Percentiles rank a stretch among this genome's conserved stretches.
Conservation (phyloP, 2,329 filamentous ascomycete species). For the Monilinia fructicola region DNA sequence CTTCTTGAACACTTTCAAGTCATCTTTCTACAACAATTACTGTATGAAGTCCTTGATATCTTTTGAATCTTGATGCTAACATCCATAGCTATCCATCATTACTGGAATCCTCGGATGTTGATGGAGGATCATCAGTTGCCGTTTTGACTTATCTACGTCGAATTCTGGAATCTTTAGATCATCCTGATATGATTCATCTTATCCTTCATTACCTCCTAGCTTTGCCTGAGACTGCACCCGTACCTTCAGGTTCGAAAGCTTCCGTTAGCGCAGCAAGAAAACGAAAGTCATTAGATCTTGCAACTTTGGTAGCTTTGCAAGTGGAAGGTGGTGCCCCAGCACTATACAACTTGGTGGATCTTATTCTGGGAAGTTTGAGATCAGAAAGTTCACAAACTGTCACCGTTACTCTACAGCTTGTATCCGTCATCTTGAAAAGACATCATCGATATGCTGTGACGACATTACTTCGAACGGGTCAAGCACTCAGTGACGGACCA, state of each 20-base stretch:
- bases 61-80: constrained; percentile 27
- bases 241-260: constrained; percentile 44
- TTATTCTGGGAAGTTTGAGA: constrained; percentile 79
- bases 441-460: constrained; percentile 85
- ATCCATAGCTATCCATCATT: constrained; percentile 79
- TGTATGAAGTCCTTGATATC: constrained; percentile 55
- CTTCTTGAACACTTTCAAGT: constrained; percentile 96
- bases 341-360: constrained; percentile 89
- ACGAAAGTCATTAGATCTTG: constrained; percentile 84
- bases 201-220: constrained; percentile 91
- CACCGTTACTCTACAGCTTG: constrained; percentile 80
- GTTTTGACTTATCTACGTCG: constrained; percentile 90
- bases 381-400: constrained; percentile 88
- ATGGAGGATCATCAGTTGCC: constrained; percentile 93
- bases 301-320: constrained; percentile 74
- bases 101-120: constrained; percentile 93
- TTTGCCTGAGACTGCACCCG: constrained; percentile 58
- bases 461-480: constrained; percentile 69
- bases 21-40: constrained; percentile 88
- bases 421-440: constrained; percentile 80
- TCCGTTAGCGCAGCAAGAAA: constrained; percentile 69
- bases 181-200: constrained; percentile 90
- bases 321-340: constrained; percentile 75
- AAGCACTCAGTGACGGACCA: constrained; percentile 52
- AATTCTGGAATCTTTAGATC: constrained; percentile 87